phyloP scores from a whole-genome alignment of 345 rosid species.

The Passiflora organensis region DNA sequence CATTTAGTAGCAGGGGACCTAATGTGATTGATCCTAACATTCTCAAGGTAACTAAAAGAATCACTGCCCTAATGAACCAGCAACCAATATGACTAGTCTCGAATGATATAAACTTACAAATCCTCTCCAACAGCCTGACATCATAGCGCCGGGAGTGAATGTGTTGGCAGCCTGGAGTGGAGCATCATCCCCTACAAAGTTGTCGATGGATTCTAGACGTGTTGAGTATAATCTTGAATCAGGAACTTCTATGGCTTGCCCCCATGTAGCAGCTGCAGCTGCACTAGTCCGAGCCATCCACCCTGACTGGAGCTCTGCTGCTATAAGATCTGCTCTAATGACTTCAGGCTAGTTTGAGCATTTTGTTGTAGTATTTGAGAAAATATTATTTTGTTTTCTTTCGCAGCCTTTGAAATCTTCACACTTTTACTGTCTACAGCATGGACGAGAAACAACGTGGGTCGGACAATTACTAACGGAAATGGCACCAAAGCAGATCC shows the following conservation, averaged over 20 bases:
- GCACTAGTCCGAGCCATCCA: constrained; percentile 35
- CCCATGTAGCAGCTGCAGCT: constrained; percentile 41
- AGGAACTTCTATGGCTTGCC: constrained; percentile 51
- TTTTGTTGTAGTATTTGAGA: no score
- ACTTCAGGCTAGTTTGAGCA: constrained; percentile 43
- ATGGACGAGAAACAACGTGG: constrained; percentile 44
- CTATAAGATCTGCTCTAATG: constrained; percentile 50
- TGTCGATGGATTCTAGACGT: constrained; percentile 18
- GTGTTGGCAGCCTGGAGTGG: constrained; percentile 52
- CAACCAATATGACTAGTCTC: background rate
- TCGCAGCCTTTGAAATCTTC: background rate
- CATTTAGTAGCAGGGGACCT: constrained; percentile 43
- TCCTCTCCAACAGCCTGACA: constrained; percentile 33
- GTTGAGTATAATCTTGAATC: constrained; percentile 39
- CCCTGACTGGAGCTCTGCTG: constrained; percentile 52
- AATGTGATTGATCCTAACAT: constrained; percentile 36
- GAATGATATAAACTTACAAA: background rate
- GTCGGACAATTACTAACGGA: constrained; percentile 18
- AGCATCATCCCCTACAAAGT: constrained; percentile 38
- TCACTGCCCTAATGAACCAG: background rate
- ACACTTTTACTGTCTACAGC: constrained; percentile 28
- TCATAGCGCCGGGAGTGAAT: constrained; percentile 43
- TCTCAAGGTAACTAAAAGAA: constrained; percentile 30
- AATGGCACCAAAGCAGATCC: constrained; percentile 32
- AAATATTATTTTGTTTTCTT: no score